Evolutionary conservation across 1,284 basidiomycete species (phyloP).

Genomic region (Phenoliferia sp.): DNA sequence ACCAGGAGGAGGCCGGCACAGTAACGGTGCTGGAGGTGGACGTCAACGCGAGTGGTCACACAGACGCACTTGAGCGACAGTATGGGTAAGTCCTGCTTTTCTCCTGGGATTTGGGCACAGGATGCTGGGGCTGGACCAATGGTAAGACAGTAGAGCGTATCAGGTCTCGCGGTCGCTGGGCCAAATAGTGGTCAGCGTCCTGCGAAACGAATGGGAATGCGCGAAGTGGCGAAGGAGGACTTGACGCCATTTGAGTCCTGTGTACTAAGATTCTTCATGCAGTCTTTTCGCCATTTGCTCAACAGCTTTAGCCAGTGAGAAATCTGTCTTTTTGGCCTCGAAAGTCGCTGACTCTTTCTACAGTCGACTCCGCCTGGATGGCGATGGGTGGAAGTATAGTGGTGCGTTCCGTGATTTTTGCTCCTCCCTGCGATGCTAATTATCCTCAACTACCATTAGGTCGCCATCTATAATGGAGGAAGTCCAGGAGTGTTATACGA

Average conservation of each 20-base stretch:
- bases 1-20: no score
- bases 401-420: no score
- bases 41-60: not conserved
- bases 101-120: no score
- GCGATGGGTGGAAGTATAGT: not conserved
- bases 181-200: no score
- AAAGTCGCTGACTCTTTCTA: not conserved
- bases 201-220: no score
- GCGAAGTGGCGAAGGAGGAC: no score
- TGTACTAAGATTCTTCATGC: not conserved
- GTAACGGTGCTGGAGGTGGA: no score
- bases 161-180: no score
- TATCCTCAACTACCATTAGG: no score
- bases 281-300: not conserved
- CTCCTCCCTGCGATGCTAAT: no score
- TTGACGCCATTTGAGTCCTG: no score
- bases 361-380: not conserved
- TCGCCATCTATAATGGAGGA: constrained; percentile 1
- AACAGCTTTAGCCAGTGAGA: not conserved
- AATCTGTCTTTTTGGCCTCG: not conserved
- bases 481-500: not conserved
- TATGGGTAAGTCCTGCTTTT: not conserved
- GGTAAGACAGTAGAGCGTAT: not conserved
- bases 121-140: no score
- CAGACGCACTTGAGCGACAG: not conserved